Evolutionary conservation across 2,329 filamentous ascomycete genomes (phyloP), one percentile per base, ranked within the genome.

Genomic region (Nothomitra cinnamomea): DNA sequence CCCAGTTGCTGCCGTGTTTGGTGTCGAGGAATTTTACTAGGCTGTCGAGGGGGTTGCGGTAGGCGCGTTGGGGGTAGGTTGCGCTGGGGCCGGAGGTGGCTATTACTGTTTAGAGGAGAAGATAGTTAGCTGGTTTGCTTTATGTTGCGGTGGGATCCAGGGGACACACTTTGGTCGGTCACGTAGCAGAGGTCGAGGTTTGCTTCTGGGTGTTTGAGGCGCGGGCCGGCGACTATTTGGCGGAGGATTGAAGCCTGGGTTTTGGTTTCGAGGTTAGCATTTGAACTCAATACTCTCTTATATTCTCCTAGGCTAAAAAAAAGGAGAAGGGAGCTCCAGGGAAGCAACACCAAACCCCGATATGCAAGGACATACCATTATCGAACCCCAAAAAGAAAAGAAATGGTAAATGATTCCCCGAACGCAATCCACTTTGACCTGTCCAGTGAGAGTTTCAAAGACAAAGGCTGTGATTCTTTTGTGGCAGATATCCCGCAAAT

Each of bases 181-280:
- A 96, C 89, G 68, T 98, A 98, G 73, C 90, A 96, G 45, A 98
- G 77, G 65, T 98, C 92, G 24, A 98, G 76, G 4, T 85, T 85
- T 6, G 90, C 84, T 71, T 95, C 90, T 28, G 85, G 77, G 65
- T 96, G 89, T 61, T 83, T 79, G 56, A 82, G 75, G 59, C 92
- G 80, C 12, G 92, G 90, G 8, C 89, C 83, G 45, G 92, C 88
- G 57, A 96, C 87, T 58, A 96, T 86, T 65, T 94, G 87, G 61
- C 90, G 85, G 59, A 96, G 77, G 57, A 96, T 70, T 21, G 83
- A 87, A 53, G 84, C 76, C 86, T 73, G 35, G 10, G 10, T 3
- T 38, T 12, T 19, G 32, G 32, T 2, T 32, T 24, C 12, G 22
- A 35, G 24, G n/a, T 50, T 12, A 49, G 22, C 24, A 3, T 6